Base-by-base conservation (phyloP, 2,329 filamentous ascomycete genomes). In the Fusarium duplospermum region DNA sequence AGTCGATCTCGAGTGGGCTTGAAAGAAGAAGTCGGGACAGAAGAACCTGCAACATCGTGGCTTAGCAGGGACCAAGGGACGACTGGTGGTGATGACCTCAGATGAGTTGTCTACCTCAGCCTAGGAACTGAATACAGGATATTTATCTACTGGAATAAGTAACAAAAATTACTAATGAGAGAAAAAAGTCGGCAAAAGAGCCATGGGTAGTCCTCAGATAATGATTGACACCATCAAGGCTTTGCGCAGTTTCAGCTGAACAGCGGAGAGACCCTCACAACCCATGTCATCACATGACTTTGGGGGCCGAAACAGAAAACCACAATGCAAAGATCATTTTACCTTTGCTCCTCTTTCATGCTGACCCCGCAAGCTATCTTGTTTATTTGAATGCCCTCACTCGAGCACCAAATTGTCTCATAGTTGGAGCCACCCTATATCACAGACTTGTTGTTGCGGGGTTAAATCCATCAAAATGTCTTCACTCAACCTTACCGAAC, bases 401-500 rank as follows among this genome's bases (percentile, higher is more conserved):
- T 52, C 18, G 1, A 20, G 6, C 6, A 31, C 6, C 10, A 3
- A 10, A 6, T n/a, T 27, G 4, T n/a, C 16, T n/a, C 5, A 4
- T 14, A 2, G 27, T 2, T n/a, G 18, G 10, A 27, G 27, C 18
- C 16, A 52, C 27, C 10, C 6, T 29, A 13, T 11, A 52, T 2
- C 24, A 52, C 18, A 11, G 13, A 22, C 31, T 9, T n/a, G 4
- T 50, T 22, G n/a, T 11, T 74, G 71, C 58, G 71, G 71, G 71
- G 71, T 74, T 9, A 14, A 40, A 35, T 31, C 27, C 27, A 31
- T 27, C 13, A 66, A 4, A 11, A 75, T 75, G 73, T 59, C 58
- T 24, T 75, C 70, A 50, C 36, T 75, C 6, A 42, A 64, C 35
- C 73, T 75, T 1, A 20, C 29, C 18, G 22, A 36, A 14, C 27